Evolutionary conservation across 2,329 filamentous ascomycete species (phyloP).

Genomic region (Dendrostoma leiphaemia): DNA sequence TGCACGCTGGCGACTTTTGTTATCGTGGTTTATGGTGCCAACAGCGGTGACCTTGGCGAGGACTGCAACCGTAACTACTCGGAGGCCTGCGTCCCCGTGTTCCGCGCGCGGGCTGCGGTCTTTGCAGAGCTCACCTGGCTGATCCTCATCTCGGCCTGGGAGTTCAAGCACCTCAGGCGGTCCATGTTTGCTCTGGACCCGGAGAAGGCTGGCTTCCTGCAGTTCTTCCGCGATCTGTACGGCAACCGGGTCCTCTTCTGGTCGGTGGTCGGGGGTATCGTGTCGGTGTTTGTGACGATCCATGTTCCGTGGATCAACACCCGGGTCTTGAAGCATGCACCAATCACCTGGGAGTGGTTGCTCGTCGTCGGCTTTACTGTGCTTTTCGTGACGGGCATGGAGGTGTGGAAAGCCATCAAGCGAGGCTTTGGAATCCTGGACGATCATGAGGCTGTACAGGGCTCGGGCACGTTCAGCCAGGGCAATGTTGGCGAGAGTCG

Average conservation of each 20-base stretch:
- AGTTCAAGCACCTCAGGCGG: conserved; percentile 71
- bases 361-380: conserved; percentile 62
- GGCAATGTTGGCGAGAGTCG: conserved; percentile 44
- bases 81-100: conserved; percentile 57
- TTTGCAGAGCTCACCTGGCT: conserved; percentile 74
- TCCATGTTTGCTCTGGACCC: conserved; percentile 68
- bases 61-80: conserved; percentile 63
- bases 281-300: conserved; percentile 66
- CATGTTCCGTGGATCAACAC: conserved; percentile 72
- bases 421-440: conserved; percentile 51
- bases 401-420: conserved; percentile 72
- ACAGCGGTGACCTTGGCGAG: conserved; percentile 53
- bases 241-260: conserved; percentile 70
- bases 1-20: conserved; percentile 66
- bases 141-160: conserved; percentile 73
- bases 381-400: conserved; percentile 65
- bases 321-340: conserved; percentile 69
- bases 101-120: conserved; percentile 68
- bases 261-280: conserved; percentile 57
- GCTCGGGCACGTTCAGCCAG: conserved; percentile 50
- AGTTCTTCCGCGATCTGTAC: conserved; percentile 62
- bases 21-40: conserved; percentile 59
- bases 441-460: conserved; percentile 48
- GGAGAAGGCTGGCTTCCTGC: conserved; percentile 46
- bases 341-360: conserved; percentile 74